A percentile compares a stretch with the other conserved stretches of the same genome.
phyloP scores from a whole-genome alignment of 306 rosid genomes.

The Carpinus fangiana region DNA sequence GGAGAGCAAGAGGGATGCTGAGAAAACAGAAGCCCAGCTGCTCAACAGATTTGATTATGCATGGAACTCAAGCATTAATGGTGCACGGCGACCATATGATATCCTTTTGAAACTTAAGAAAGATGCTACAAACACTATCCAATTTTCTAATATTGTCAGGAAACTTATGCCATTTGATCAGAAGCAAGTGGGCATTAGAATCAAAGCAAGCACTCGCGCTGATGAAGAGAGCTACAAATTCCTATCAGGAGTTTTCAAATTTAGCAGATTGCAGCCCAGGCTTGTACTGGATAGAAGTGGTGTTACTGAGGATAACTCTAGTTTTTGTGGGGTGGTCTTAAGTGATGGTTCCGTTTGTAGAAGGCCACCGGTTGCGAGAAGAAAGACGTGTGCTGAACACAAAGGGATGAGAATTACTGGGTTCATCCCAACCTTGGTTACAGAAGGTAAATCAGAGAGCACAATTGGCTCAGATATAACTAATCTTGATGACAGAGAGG shows the following conservation, averaged over 20 bases:
- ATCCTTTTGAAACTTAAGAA: constrained; percentile 52
- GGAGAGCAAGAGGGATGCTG: constrained; percentile 64
- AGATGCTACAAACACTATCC: constrained; percentile 41
- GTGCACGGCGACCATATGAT: constrained; percentile 59
- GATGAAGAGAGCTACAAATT: constrained; percentile 44
- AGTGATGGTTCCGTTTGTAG: constrained; percentile 58
- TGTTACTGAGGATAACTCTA: constrained; percentile 31
- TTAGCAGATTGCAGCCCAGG: constrained; percentile 64
- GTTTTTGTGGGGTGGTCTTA: constrained; percentile 58
- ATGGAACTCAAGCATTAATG: constrained; percentile 70
- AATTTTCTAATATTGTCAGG: constrained; percentile 39
- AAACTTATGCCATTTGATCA: constrained; percentile 58
- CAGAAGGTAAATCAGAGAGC: constrained; percentile 26
- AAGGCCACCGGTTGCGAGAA: constrained; percentile 62
- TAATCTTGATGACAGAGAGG: constrained; percentile 13
- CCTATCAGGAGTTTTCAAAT: constrained; percentile 57
- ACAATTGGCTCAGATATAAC: constrained; percentile 5
- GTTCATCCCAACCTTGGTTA: background rate
- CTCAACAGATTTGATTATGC: constrained; percentile 82
- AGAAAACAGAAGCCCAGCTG: constrained; percentile 58
- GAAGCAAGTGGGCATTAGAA: constrained; percentile 64
- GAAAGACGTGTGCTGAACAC: constrained; percentile 77
- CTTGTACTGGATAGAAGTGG: constrained; percentile 34
- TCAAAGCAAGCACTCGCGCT: constrained; percentile 43
- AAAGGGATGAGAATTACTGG: constrained; percentile 62